Percentiles rank a stretch among this genome's conserved stretches.
Evolutionary conservation across 1,284 basidiomycete species (phyloP).

Genomic region (Cutaneotrichosporon sp.): DNA sequence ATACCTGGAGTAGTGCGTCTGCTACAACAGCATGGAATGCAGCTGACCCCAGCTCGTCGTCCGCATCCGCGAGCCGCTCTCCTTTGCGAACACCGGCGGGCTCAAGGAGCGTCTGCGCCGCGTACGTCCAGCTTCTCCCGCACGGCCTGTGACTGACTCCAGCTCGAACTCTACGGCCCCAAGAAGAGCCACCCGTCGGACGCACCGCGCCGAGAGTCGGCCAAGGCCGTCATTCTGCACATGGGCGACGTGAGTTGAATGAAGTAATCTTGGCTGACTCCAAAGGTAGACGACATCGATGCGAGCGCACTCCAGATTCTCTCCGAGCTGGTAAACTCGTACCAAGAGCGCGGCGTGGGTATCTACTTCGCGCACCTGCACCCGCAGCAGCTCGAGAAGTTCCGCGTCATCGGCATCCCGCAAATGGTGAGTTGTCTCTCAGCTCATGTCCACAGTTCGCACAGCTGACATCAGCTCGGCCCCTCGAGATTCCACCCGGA

Average conservation of each 20-base stretch:
- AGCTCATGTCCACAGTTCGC: not conserved
- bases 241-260: conserved; percentile 63
- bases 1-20: conserved; percentile 62
- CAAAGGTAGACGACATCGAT: conserved; percentile 73
- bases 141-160: not conserved
- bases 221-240: conserved; percentile 80
- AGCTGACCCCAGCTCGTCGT: conserved; percentile 62
- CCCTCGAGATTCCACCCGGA: conserved; percentile 70
- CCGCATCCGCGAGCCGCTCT: conserved; percentile 74
- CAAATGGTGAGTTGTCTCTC: conserved; percentile 35
- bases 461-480: conserved; percentile 59
- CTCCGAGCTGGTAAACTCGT: conserved; percentile 74
- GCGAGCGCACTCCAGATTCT: conserved; percentile 86
- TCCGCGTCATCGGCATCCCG: conserved; percentile 54
- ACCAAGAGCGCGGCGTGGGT: conserved; percentile 66
- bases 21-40: not conserved
- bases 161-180: conserved; percentile 67
- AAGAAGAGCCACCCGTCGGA: conserved; percentile 81
- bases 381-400: conserved; percentile 60
- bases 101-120: conserved; percentile 75
- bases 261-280: not conserved
- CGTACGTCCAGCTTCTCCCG: conserved; percentile 26
- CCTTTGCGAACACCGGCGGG: conserved; percentile 88
- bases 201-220: conserved; percentile 70
- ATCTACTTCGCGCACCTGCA: conserved; percentile 79